A percentile compares a stretch with the other conserved stretches of the same genome.
phyloP scores from a whole-genome alignment of 2,329 filamentous ascomycete genomes.

The Beauveria sp. region DNA sequence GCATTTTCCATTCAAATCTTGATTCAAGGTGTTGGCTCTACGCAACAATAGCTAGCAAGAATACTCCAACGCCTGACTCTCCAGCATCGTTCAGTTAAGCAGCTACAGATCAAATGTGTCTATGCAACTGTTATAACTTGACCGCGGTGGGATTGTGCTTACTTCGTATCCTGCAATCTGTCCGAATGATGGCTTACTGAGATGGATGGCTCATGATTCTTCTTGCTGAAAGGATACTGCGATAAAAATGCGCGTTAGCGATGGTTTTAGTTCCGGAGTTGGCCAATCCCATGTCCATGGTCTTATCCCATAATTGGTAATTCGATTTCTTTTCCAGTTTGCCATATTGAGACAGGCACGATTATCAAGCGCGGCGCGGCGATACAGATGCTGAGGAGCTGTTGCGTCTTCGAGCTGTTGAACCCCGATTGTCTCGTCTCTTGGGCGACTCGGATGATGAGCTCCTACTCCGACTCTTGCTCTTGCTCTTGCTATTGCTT shows the following conservation, averaged over 20 bases:
- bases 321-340: background rate
- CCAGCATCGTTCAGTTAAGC: background rate
- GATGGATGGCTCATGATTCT: background rate
- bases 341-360: background rate
- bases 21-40: background rate
- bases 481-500: conserved; percentile 6
- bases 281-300: background rate
- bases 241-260: conserved; percentile 3
- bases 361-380: conserved; percentile 20
- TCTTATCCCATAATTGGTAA: background rate
- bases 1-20: background rate
- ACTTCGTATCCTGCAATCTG: conserved; percentile 4
- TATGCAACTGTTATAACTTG: background rate
- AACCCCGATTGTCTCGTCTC: conserved; percentile 20
- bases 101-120: background rate
- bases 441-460: background rate
- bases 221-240: conserved; percentile 1
- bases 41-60: background rate
- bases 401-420: conserved; percentile 34
- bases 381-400: conserved; percentile 42
- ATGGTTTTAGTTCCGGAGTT: background rate
- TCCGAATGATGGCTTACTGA: background rate
- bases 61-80: background rate
- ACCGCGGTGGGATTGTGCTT: background rate
- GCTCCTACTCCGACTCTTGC: conserved; percentile 10